These are phyloP conservation scores for Strobilomyces dryophilus DNA, from an alignment of 768 basidiomycete species.

Conservation along the genomic window DNA sequence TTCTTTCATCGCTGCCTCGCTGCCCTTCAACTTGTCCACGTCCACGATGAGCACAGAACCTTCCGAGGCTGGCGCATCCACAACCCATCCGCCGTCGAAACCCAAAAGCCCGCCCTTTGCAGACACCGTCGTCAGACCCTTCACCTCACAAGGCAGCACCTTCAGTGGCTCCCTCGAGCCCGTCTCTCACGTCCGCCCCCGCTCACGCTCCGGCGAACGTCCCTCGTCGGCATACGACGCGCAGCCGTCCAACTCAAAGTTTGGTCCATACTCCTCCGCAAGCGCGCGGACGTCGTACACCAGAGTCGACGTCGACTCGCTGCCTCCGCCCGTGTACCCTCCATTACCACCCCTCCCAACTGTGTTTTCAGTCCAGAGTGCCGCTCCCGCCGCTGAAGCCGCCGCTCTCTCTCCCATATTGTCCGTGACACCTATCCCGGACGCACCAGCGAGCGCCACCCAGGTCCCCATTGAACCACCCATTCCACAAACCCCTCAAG, in stretches of 20 bases:
- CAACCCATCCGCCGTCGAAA: neutral
- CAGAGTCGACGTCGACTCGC: constrained; percentile 39
- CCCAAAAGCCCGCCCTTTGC: constrained; percentile 20
- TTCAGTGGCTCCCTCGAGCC: constrained; percentile 7
- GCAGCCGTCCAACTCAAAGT: constrained; percentile 2
- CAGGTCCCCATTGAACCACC: constrained; percentile 4
- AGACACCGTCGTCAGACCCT: constrained; percentile 26
- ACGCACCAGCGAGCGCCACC: constrained; percentile 1
- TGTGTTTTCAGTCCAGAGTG: constrained; percentile 3
- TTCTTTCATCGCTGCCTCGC: neutral
- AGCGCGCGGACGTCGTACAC: constrained; percentile 54
- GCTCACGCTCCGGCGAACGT: constrained; percentile 7
- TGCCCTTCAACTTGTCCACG: neutral
- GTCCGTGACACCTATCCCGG: constrained; percentile 1
- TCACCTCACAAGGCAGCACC: constrained; percentile 26
- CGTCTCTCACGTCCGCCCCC: constrained; percentile 4
- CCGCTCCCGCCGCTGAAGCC: neutral
- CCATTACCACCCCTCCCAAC: constrained; percentile 21
- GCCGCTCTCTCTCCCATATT: neutral
- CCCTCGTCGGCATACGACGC: constrained; percentile 18
- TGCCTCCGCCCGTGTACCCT: constrained; percentile 19
- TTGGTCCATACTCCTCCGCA: constrained; percentile 32
- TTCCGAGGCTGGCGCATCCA: neutral
- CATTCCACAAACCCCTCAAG: constrained; percentile 60
- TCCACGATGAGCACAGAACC: neutral